Evolutionary conservation across 441 rosid genomes (phyloP), one percentile per base, ranked within the genome.

Genomic region (Hypseocharis bilobata): DNA sequence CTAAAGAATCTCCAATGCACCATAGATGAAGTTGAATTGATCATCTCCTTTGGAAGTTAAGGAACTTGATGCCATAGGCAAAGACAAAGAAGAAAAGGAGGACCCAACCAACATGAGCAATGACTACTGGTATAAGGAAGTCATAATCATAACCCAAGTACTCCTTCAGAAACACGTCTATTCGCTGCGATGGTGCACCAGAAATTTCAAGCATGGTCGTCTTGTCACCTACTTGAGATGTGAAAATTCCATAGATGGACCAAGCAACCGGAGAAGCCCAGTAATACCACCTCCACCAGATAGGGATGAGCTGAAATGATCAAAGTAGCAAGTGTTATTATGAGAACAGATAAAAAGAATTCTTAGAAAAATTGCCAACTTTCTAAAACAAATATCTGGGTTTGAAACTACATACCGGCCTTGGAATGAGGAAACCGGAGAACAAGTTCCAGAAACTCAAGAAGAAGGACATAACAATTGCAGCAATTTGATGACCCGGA

Each of bases 241-340:
- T n/a, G 49, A 72, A 67, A 34, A 72, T 47, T 5, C 76, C 76
- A 1, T 72, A 72, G 67, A 72, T 72, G 6, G 76, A 62, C 76
- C 76, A 72, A 13, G 76, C 76, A 3, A 72, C 28, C 0, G 76
- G 76, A 14, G 71, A 67, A 20, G 34, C 60, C 86, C 87, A 85
- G 62, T 72, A 81, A 65, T 81, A 78, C 89, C 89, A 83, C 60
- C 85, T 78, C 89, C 89, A 85, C 89, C 89, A 85, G 1, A 73
- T 36, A 0, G 88, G 91, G 29, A 83, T 76, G 26, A 67, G 65
- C 88, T 83, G 87, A n/a, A n/a, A n/a, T n/a, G n/a, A n/a, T n/a
- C n/a, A n/a, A n/a, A n/a, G n/a, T n/a, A n/a, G n/a, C n/a, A n/a
- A n/a, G n/a, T n/a, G n/a, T n/a, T n/a, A n/a, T n/a, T n/a, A n/a